Base-by-base conservation (phyloP, 108 stramenopile genomes). In the Poteriospumella lacustris region DNA sequence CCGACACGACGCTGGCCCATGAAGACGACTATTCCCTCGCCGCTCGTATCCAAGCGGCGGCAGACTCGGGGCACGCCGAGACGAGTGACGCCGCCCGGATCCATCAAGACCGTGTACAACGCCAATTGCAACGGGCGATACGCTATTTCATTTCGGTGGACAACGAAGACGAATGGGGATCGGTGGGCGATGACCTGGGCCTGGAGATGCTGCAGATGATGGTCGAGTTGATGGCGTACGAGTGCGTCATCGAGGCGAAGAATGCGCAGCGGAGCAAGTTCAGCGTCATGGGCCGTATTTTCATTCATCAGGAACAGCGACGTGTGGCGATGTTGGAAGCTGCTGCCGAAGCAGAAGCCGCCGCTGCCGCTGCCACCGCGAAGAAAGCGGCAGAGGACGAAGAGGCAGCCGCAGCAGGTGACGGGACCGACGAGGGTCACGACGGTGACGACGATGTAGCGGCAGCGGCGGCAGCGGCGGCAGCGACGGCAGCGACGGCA, bases 91-190 rank as follows among this genome's bases (percentile, higher is more conserved):
- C 19, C 24, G 19, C 15, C 24, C 19, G 15, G 19, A 19, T 15
- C 52, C 24, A 56, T 56, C 19, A 56, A 56, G 15, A 24, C 24
- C 19, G 52, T 56, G 52, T 19, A 56, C 15, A 15, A 56, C 15
- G 24, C 52, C 52, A 56, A 56, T 12, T 19, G 19, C 19, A 36
- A 39, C 15, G 64, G 24, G 64, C 19, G 28, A 68, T 19, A 39
- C 70, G 12, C 26, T 73, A 52, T 42, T 73, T 34, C 33, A 44
- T 56, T n/a, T 12, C 70, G 9, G n/a, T 28, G 36, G 70, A 19
- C 3, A 73, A 73, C 36, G 70, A 73, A 73, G 70, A 73, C 5
- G 70, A 73, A 73, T 73, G 70, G 70, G 70, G 70, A 33, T n/a
- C 26, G 9, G 31, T 38, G 9, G 43, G 31, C 36, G 70, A 73